Conservation (phyloP, 805 yeast species). For the Metschnikowia proteae region DNA sequence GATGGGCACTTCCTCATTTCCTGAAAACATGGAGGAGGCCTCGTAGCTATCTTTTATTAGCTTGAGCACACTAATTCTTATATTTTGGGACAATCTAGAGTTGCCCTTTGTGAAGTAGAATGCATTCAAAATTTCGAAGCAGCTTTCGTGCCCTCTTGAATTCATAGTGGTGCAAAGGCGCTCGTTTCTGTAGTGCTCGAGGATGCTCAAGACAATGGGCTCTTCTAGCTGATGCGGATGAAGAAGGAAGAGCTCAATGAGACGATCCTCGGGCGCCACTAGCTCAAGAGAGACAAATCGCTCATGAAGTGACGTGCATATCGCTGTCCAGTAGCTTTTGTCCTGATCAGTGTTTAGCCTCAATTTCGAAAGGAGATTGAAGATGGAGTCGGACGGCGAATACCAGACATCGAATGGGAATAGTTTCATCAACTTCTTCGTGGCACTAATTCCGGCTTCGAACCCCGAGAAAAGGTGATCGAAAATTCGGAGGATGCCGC, state of each 20-base stretch:
- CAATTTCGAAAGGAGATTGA: conserved; percentile 30
- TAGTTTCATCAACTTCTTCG: conserved; percentile 19
- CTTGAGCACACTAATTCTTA: conserved; percentile 30
- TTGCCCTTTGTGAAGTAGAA: conserved; percentile 30
- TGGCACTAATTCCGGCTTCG: conserved; percentile 10
- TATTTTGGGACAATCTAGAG: conserved; percentile 19
- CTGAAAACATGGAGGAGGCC: conserved; percentile 28
- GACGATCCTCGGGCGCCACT: conserved; percentile 39
- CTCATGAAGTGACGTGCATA: conserved; percentile 32
- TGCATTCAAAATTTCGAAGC: conserved; percentile 40
- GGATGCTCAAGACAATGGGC: conserved; percentile 39
- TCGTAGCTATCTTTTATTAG: conserved; percentile 37
- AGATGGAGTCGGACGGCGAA: conserved; percentile 36
- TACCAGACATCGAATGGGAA: conserved; percentile 43
- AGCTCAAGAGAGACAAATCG: conserved; percentile 32
- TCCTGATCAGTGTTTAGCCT: conserved; percentile 26
- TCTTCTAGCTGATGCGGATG: conserved; percentile 36
- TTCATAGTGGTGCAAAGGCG: conserved; percentile 52
- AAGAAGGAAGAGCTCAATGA: conserved; percentile 40
- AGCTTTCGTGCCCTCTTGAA: conserved; percentile 49
- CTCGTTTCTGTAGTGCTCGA: conserved; percentile 46
- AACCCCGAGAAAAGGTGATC: conserved; percentile 37
- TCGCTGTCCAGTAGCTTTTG: conserved; percentile 29
- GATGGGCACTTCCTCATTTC: conserved; percentile 27
- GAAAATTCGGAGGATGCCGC: conserved; percentile 39